A percentile compares a stretch with the other conserved stretches of the same genome.
Evolutionary conservation across 2,329 filamentous ascomycete genomes (phyloP).

Genomic region (Fusarium sulawesiense): DNA sequence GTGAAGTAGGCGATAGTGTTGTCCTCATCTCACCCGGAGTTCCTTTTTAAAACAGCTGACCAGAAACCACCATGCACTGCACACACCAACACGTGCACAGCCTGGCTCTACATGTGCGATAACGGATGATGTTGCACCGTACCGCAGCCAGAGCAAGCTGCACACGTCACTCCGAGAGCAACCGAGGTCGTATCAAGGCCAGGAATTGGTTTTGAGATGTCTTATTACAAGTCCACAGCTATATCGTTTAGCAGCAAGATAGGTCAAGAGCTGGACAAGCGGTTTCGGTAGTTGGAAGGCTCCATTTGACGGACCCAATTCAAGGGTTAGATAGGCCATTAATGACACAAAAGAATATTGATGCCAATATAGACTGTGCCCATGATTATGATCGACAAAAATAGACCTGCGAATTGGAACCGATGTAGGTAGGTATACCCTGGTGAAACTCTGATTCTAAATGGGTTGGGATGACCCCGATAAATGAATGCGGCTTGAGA

Average conservation of each 20-base stretch:
- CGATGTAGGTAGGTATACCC: neutral
- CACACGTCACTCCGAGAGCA: conserved; percentile 3
- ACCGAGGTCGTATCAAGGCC: neutral
- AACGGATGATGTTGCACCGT: neutral
- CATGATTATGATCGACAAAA: neutral
- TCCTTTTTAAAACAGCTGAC: conserved; percentile 42
- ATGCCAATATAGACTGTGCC: neutral
- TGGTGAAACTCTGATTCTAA: neutral
- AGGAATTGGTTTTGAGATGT: neutral
- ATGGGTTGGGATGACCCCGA: conserved; percentile 19
- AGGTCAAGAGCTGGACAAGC: conserved; percentile 6
- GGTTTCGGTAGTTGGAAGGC: conserved; percentile 7
- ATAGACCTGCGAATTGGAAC: neutral
- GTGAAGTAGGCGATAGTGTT: conserved; percentile 72
- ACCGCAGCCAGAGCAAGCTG: conserved; percentile 4
- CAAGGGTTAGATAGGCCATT: conserved; percentile 11
- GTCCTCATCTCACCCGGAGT: conserved; percentile 76
- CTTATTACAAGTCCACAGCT: neutral
- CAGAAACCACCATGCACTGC: neutral
- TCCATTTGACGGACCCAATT: neutral
- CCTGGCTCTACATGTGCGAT: conserved; percentile 2
- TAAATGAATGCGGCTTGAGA: conserved; percentile 37
- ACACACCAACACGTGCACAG: neutral
- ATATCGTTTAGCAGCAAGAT: neutral
- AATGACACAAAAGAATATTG: conserved; percentile 19